These are phyloP conservation scores for Globisporangium heterothallicum DNA, from an alignment of 352 stramenopile genomes.

Conservation along the genomic window DNA sequence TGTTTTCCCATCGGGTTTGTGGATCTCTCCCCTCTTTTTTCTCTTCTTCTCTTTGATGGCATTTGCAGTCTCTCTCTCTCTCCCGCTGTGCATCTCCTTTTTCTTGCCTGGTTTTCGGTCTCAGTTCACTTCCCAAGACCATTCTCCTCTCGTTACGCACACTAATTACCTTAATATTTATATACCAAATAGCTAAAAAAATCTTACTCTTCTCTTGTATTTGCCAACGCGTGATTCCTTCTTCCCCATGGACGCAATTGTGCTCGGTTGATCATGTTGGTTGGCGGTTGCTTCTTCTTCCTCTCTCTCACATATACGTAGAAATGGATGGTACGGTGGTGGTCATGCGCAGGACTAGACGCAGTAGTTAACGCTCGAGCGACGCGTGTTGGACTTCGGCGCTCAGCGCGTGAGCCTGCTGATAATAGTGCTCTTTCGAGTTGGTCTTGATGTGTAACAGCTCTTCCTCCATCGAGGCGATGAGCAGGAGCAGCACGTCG, in stretches of 20 bases:
- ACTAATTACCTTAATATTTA: conserved; percentile 12
- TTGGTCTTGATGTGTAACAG: conserved; percentile 69
- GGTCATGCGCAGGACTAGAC: no score
- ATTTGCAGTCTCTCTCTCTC: background rate
- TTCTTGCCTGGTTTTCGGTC: background rate
- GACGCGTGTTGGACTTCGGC: conserved; percentile 42
- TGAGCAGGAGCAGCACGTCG: conserved; percentile 52
- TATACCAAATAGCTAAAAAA: no score
- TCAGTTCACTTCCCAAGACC: conserved; percentile 5
- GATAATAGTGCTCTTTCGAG: conserved; percentile 58
- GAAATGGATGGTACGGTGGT: background rate
- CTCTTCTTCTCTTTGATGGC: no score
- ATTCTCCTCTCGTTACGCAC: background rate
- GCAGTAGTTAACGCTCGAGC: conserved; percentile 31
- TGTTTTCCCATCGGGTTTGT: no score
- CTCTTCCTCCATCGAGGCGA: conserved; percentile 75
- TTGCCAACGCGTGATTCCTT: background rate
- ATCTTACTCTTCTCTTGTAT: background rate
- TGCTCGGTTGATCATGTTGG: background rate
- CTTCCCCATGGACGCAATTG: no score
- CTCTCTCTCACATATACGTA: conserved; percentile 1
- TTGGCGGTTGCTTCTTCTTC: background rate
- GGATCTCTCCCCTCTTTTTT: no score
- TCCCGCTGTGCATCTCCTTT: background rate
- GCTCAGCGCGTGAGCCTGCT: conserved; percentile 49